A percentile compares a stretch with the other conserved stretches of the same genome.
Conservation (phyloP, 352 stramenopile species). For the Globisporangium spinosum region DNA sequence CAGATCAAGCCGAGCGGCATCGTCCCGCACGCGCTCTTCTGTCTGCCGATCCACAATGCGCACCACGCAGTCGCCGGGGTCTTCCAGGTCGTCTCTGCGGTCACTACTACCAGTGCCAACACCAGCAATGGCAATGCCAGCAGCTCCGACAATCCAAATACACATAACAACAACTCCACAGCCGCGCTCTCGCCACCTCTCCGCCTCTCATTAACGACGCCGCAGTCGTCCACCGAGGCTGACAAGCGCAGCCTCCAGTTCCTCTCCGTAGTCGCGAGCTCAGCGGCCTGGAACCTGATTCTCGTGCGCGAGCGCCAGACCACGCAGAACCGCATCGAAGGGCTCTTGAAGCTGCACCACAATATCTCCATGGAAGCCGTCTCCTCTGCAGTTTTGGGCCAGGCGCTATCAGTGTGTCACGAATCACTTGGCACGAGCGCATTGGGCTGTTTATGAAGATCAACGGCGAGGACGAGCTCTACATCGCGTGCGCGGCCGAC, state of each 20-base stretch:
- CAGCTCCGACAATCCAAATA: not conserved
- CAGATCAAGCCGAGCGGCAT: constrained; percentile 38
- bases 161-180: not conserved
- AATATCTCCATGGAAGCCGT: constrained; percentile 72
- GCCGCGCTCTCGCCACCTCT: not conserved
- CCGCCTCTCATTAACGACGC: not conserved
- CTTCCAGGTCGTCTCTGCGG: constrained; percentile 38
- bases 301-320: constrained; percentile 60
- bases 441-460: constrained; percentile 72
- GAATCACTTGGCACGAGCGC: constrained; percentile 64
- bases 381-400: constrained; percentile 50
- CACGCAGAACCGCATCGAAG: constrained; percentile 65
- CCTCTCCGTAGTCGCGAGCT: constrained; percentile 48
- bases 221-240: constrained; percentile 33
- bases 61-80: constrained; percentile 55
- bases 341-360: constrained; percentile 59
- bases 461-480: constrained; percentile 64
- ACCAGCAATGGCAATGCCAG: not conserved
- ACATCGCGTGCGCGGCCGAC: constrained; percentile 54
- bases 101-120: constrained; percentile 2
- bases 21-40: constrained; percentile 44
- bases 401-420: constrained; percentile 68
- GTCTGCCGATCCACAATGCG: constrained; percentile 65
- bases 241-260: constrained; percentile 54
- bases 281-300: constrained; percentile 67